These are phyloP conservation scores for Lunasporangiospora selenospora DNA, from an alignment of 192 early-diverging fungal species.

Conservation along the genomic window DNA sequence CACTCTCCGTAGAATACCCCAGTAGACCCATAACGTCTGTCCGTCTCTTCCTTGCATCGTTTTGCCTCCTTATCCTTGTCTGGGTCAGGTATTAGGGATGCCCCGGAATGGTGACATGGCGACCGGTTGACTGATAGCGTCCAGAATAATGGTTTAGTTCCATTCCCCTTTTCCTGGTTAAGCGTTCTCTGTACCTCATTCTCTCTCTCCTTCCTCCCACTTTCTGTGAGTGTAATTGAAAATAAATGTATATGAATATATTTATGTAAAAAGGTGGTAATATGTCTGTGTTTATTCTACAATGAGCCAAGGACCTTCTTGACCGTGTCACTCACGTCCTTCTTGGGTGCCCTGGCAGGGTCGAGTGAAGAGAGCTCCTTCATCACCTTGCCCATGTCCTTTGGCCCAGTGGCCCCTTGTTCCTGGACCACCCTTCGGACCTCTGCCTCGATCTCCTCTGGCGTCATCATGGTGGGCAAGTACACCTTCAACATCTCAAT, in stretches of 20 bases:
- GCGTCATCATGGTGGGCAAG: constrained; percentile 80
- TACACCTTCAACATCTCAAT: constrained; percentile 71
- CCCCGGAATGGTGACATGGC: no score
- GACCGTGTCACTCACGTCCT: constrained; percentile 74
- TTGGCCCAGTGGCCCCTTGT: constrained; percentile 63
- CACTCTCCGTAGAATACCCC: no score
- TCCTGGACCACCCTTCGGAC: constrained; percentile 60
- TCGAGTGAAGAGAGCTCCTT: constrained; percentile 73
- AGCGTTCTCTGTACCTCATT: no score
- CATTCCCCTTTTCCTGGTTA: no score
- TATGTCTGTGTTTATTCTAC: background rate
- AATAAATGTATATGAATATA: background rate
- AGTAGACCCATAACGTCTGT: no score
- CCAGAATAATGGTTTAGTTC: no score
- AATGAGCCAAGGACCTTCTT: constrained; percentile 68
- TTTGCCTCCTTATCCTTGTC: no score
- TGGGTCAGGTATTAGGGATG: no score
- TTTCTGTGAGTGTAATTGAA: background rate
- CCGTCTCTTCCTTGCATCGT: no score
- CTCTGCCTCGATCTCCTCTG: constrained; percentile 72
- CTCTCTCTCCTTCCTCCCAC: no score
- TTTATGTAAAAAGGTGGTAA: background rate
- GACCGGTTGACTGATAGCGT: no score
- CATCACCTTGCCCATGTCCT: constrained; percentile 90
- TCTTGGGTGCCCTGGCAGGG: constrained; percentile 75